A percentile compares a stretch with the other conserved stretches of the same genome.
These are phyloP conservation scores for Kregervanrija delftensis DNA, from an alignment of 805 yeast species.

Conservation along the genomic window DNA sequence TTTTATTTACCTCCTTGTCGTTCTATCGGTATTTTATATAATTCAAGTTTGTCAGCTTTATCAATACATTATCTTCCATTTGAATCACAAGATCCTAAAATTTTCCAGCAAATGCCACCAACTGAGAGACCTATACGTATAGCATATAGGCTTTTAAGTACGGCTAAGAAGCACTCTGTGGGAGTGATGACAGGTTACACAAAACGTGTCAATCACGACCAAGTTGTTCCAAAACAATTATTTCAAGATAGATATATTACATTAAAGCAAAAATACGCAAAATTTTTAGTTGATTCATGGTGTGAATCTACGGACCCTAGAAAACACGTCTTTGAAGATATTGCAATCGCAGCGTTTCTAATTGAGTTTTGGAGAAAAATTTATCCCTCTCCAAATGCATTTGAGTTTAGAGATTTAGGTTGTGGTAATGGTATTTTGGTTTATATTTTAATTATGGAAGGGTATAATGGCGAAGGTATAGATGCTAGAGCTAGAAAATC, in stretches of 20 bases:
- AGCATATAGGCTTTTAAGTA: conserved; percentile 70
- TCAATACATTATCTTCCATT: conserved; percentile 78
- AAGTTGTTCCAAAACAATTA: conserved; percentile 70
- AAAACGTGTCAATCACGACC: conserved; percentile 83
- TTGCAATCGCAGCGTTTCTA: conserved; percentile 90
- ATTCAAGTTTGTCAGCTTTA: conserved; percentile 32
- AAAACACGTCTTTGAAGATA: conserved; percentile 93
- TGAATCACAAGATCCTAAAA: conserved; percentile 20
- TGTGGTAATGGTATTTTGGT: conserved; percentile 93
- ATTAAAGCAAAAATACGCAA: conserved; percentile 77
- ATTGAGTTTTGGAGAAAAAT: conserved; percentile 75
- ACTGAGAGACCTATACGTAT: conserved; percentile 69
- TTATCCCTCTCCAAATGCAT: conserved; percentile 31
- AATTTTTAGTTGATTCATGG: conserved; percentile 72
- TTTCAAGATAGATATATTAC: conserved; percentile 79
- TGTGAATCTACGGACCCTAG: conserved; percentile 91
- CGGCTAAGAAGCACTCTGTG: conserved; percentile 74
- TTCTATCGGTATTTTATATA: conserved; percentile 64
- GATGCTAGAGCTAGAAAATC: conserved; percentile 89
- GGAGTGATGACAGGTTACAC: conserved; percentile 83
- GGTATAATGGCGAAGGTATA: conserved; percentile 74
- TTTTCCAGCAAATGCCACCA: conserved; percentile 30
- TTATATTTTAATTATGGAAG: conserved; percentile 68
- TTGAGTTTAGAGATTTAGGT: conserved; percentile 83
- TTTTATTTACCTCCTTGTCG: conserved; percentile 83